These are phyloP conservation scores for Macrolepiota dolichaula DNA, from an alignment of 768 basidiomycete species.

Conservation along the genomic window DNA sequence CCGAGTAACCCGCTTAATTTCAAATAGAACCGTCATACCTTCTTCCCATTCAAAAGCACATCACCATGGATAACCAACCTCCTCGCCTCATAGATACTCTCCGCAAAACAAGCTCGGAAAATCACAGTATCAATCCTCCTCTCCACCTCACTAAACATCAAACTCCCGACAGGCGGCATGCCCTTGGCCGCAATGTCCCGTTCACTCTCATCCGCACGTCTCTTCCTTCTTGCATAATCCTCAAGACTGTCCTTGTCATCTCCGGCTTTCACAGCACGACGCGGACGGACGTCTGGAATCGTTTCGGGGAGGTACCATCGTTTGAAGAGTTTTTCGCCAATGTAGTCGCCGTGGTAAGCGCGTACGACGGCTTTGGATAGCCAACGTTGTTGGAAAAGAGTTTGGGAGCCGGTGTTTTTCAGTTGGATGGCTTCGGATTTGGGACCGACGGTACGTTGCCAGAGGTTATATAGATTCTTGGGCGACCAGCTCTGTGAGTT, in stretches of 20 bases:
- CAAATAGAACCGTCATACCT: conserved; percentile 51
- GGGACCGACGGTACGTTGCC: conserved; percentile 62
- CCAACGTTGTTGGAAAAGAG: conserved; percentile 93
- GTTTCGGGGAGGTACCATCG: conserved; percentile 89
- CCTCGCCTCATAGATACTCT: conserved; percentile 88
- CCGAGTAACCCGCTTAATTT: neutral
- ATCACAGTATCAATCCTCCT: conserved; percentile 89
- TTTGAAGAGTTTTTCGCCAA: conserved; percentile 91
- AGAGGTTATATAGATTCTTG: conserved; percentile 87
- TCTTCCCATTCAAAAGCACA: conserved; percentile 85
- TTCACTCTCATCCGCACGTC: conserved; percentile 44
- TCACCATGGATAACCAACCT: conserved; percentile 82
- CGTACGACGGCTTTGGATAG: conserved; percentile 79
- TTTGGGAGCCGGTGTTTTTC: conserved; percentile 43
- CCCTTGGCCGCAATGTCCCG: conserved; percentile 56
- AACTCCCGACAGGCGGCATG: conserved; percentile 86
- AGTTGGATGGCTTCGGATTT: conserved; percentile 54
- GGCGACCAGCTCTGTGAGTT: conserved; percentile 77
- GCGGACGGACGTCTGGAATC: conserved; percentile 82
- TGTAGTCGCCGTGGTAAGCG: conserved; percentile 94
- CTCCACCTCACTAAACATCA: conserved; percentile 97
- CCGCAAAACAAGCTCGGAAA: conserved; percentile 85
- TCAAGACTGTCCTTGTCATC: conserved; percentile 46
- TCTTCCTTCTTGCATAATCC: conserved; percentile 57
- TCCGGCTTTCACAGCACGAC: conserved; percentile 34